phyloP scores from a whole-genome alignment of 2,329 filamentous ascomycete species.

The Pseudogymnoascus sp. region DNA sequence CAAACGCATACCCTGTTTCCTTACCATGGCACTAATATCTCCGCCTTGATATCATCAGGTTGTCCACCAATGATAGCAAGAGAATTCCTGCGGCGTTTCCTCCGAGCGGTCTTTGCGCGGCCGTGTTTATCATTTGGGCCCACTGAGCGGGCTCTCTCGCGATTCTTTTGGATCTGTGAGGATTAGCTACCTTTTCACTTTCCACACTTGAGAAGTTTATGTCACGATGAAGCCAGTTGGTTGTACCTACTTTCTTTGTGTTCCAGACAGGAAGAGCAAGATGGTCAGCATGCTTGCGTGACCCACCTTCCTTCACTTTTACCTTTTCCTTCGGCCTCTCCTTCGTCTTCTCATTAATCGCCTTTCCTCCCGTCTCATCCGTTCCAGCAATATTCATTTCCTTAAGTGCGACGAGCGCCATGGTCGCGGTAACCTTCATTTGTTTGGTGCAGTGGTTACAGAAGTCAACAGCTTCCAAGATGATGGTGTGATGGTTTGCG shows the following conservation, averaged over 20 bases:
- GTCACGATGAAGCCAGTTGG: background rate
- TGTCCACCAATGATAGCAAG: background rate
- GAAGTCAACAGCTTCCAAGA: background rate
- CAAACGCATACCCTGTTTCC: background rate
- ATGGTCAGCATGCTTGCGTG: background rate
- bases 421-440: background rate
- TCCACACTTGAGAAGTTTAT: background rate
- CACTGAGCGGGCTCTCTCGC: background rate
- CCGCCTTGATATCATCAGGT: background rate
- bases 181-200: background rate
- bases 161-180: background rate
- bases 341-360: background rate
- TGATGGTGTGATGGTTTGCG: background rate
- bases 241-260: background rate
- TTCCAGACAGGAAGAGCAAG: background rate
- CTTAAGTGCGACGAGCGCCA: background rate
- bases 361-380: background rate
- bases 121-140: background rate
- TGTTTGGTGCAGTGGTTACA: background rate
- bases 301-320: background rate
- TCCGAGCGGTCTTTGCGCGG: background rate
- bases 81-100: background rate
- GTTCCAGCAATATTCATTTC: background rate
- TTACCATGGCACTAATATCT: background rate
- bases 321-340: background rate